Base-by-base conservation (phyloP, 352 stramenopile genomes). In the Phytophthora syringae region DNA sequence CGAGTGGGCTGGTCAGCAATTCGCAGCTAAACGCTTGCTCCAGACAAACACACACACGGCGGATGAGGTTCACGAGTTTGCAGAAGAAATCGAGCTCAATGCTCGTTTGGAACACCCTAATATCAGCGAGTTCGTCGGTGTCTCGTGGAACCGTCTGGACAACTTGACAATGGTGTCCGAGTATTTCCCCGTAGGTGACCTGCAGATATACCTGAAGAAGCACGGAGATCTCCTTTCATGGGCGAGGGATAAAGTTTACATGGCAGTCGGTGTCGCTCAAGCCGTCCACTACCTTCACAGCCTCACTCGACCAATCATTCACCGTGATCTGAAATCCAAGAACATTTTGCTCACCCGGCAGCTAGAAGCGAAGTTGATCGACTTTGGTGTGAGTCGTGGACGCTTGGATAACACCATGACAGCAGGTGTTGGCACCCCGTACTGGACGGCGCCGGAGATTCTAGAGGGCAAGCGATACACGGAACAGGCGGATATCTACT, bases 401-500 rank as follows among this genome's bases (percentile, higher is more conserved):
- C 9, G 27, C 27, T 32, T 42, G 5, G 16, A 42, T 7, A 32
- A 32, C 27, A 43, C 54, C 15, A 74, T 70, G 54, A 69, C 71
- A 22, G 67, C 67, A 22, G 72, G 78, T 21, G 70, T 64, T 4
- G 27, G 27, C 7, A 32, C 27, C 4, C 27, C 27, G 4, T 32
- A 32, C 27, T 32, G 27, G 27, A 32, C 27, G 27, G 27, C 27
- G 27, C 27, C 27, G 27, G 27, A 32, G 27, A 4, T 32, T 32
- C 27, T 55, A 67, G 49, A 76, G 24, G 74, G 76, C 24, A 67
- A 84, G 20, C 45, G 61, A 3, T 91, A 82, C 67, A 80, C 67
- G 15, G 66, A 84, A 36, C 74, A 81, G 48, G 73, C 80, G 13
- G 79, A 92, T 40, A 77, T 89, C 5, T 90, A 88, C 50, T 81